phyloP scores from a whole-genome alignment of 2,329 filamentous ascomycete species.

The Proliferodiscus dingleyae region DNA sequence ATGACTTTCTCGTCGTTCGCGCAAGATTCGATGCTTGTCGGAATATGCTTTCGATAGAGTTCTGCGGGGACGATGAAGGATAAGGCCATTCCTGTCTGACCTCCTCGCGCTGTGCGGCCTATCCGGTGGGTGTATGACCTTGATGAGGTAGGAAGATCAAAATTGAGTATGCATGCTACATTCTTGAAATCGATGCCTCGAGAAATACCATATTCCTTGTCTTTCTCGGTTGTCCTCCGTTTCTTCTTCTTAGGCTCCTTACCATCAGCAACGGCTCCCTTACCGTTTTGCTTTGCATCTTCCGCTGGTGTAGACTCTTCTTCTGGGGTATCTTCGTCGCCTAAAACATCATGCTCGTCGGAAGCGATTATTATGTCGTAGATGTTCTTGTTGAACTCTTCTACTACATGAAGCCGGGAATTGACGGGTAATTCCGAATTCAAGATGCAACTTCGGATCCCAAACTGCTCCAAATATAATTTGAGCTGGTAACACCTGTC shows the following conservation, averaged over 20 bases:
- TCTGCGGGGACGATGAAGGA: constrained; percentile 86
- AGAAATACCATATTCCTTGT: constrained; percentile 92
- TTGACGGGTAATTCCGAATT: constrained; percentile 95
- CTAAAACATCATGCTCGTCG: constrained; percentile 82
- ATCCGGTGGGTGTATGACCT: constrained; percentile 98
- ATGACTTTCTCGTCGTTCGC: constrained; percentile 84
- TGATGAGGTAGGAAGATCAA: constrained; percentile 82
- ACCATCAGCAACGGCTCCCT: constrained; percentile 27
- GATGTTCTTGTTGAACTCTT: constrained; percentile 93
- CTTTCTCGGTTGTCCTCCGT: constrained; percentile 58
- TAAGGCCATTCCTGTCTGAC: constrained; percentile 89
- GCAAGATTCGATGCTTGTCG: constrained; percentile 69
- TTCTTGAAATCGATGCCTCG: constrained; percentile 96
- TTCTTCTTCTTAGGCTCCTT: constrained; percentile 54
- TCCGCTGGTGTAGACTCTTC: constrained; percentile 18
- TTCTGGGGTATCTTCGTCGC: constrained; percentile 45
- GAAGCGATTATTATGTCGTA: constrained; percentile 98
- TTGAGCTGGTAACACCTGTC: constrained; percentile 89
- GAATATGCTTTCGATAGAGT: constrained; percentile 81
- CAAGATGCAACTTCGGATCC: constrained; percentile 85
- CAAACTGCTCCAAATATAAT: constrained; percentile 94
- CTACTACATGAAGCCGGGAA: constrained; percentile 86
- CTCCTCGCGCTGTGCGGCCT: constrained; percentile 85
- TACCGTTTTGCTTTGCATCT: constrained; percentile 27
- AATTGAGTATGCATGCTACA: constrained; percentile 91